Percentiles rank a stretch among this genome's conserved stretches.
These are phyloP conservation scores for Crithidia expoeki DNA, from an alignment of 208 protist genomes.

Conservation along the genomic window DNA sequence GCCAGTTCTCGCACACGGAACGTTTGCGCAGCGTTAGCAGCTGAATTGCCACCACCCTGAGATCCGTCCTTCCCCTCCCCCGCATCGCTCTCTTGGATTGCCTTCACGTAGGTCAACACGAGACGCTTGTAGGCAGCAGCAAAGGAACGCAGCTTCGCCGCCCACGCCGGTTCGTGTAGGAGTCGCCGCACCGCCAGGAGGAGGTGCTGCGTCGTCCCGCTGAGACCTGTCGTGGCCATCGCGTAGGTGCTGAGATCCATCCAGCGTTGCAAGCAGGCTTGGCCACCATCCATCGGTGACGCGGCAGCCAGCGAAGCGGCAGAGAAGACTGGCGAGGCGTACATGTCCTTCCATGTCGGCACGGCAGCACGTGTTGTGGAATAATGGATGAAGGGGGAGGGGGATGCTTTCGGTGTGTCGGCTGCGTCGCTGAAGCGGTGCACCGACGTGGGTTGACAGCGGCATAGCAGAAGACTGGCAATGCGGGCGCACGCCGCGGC, in stretches of 20 bases:
- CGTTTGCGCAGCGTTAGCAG: background rate
- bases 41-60: background rate
- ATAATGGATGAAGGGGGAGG: background rate
- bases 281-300: slow-evolving; percentile 7
- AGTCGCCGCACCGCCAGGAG: slow-evolving; percentile 35
- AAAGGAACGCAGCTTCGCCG: slow-evolving; percentile 35
- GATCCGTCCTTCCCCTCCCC: background rate
- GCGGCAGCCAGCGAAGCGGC: slow-evolving; percentile 9
- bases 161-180: slow-evolving; percentile 34
- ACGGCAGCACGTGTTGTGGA: background rate
- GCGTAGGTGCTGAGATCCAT: slow-evolving; percentile 31
- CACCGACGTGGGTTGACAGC: slow-evolving; percentile 33
- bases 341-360: slow-evolving; percentile 27
- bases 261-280: slow-evolving; percentile 26
- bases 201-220: slow-evolving; percentile 34
- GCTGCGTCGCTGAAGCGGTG: slow-evolving; percentile 6
- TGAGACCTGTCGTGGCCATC: slow-evolving; percentile 35
- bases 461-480: slow-evolving; percentile 41
- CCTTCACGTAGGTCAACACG: slow-evolving; percentile 25
- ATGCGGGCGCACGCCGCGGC: slow-evolving; percentile 32
- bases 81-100: background rate
- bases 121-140: slow-evolving; percentile 24
- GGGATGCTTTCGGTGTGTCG: background rate
- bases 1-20: slow-evolving; percentile 12
- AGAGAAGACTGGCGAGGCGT: slow-evolving; percentile 30